Conservation (phyloP, 495 filamentous ascomycete genomes). For the Xylona heveae region DNA sequence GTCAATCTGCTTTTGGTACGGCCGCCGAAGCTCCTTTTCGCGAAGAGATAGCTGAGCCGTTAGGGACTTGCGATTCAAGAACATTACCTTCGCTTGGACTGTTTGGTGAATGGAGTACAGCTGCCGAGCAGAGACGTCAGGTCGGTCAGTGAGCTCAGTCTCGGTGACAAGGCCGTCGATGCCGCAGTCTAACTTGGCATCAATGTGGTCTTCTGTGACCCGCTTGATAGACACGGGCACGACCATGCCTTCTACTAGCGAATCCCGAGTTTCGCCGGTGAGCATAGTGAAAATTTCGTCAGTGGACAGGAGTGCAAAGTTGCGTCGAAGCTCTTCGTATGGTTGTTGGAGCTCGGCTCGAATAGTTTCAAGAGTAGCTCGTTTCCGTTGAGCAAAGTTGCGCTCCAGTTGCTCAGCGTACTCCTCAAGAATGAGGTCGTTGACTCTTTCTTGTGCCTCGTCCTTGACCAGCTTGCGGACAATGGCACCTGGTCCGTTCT, state of each 20-base stretch:
- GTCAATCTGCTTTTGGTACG: constrained; percentile 41
- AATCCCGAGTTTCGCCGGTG: constrained; percentile 76
- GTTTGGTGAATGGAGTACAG: constrained; percentile 57
- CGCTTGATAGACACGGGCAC: constrained; percentile 74
- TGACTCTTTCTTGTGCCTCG: constrained; percentile 79
- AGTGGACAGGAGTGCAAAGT: constrained; percentile 43
- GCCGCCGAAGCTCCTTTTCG: constrained; percentile 53
- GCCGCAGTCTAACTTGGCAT: constrained; percentile 82
- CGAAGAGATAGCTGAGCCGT: constrained; percentile 62
- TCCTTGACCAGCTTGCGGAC: constrained; percentile 84
- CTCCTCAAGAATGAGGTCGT: constrained; percentile 87
- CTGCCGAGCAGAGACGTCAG: constrained; percentile 29
- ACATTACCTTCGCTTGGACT: constrained; percentile 66
- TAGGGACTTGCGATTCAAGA: constrained; percentile 65
- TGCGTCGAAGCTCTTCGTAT: constrained; percentile 80
- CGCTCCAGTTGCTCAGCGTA: constrained; percentile 90
- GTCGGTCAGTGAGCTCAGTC: constrained; percentile 43
- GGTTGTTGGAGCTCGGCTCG: constrained; percentile 79
- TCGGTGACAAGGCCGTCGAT: constrained; percentile 62
- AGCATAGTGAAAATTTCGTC: constrained; percentile 95
- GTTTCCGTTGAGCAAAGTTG: constrained; percentile 83
- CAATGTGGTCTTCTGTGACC: constrained; percentile 75
- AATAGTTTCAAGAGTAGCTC: constrained; percentile 90
- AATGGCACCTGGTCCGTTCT: constrained; percentile 70
- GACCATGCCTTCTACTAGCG: constrained; percentile 71